phyloP scores from a whole-genome alignment of 1,284 basidiomycete genomes.

The Papiliotrema laurentii region DNA sequence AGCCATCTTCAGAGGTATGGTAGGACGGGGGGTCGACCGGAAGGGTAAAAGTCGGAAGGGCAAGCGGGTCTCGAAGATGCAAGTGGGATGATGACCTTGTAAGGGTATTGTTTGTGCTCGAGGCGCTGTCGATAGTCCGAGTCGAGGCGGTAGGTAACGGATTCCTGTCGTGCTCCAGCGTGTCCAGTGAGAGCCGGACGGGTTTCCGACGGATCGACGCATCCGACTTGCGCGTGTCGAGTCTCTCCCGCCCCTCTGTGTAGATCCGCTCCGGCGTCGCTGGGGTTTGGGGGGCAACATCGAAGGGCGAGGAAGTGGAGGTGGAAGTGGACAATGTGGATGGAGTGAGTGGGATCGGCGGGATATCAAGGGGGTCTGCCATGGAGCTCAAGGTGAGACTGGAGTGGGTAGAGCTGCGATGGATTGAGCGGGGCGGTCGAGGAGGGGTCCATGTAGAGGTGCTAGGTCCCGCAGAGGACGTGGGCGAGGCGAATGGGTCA shows the following conservation, averaged over 20 bases:
- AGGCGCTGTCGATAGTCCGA: neutral
- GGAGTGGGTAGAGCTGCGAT: neutral
- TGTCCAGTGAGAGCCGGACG: conserved; percentile 11
- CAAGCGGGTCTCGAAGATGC: neutral
- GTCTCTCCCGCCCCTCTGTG: too few species aligned
- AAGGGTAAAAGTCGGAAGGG: conserved; percentile 23
- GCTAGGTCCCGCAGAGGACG: neutral
- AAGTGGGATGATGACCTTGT: neutral
- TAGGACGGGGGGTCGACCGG: conserved; percentile 16
- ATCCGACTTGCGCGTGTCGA: conserved; percentile 12
- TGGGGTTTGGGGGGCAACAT: neutral
- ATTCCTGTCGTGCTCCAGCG: neutral
- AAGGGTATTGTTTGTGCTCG: neutral
- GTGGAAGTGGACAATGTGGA: neutral
- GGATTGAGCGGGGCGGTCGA: neutral
- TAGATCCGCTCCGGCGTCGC: neutral
- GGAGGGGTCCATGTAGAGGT: neutral
- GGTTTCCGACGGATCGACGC: conserved; percentile 24
- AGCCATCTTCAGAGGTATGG: too few species aligned
- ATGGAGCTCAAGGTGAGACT: neutral
- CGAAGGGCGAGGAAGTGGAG: neutral
- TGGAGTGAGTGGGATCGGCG: neutral
- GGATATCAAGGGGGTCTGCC: neutral
- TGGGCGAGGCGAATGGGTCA: neutral
- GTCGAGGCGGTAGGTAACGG: neutral